These are phyloP conservation scores for Tricholoma matsutake DNA, from an alignment of 768 basidiomycete genomes.

Conservation along the genomic window DNA sequence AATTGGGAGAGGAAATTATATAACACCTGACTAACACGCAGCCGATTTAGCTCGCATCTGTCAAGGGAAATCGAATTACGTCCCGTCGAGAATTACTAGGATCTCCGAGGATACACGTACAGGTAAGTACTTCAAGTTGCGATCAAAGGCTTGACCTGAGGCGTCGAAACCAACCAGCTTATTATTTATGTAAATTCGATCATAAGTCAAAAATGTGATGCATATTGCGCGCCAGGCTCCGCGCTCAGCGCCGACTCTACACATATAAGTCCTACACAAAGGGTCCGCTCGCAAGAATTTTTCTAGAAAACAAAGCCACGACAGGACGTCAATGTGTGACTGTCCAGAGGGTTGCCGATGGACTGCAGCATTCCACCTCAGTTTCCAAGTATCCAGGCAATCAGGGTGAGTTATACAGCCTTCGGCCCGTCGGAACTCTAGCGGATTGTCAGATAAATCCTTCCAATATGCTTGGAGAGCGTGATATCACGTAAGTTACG, in stretches of 20 bases:
- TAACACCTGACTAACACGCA: background rate
- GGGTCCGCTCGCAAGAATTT: background rate
- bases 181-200: no score
- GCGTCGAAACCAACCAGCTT: no score
- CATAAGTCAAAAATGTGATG: constrained; percentile 5
- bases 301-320: background rate
- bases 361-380: background rate
- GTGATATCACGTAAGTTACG: background rate
- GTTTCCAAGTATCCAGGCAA: background rate
- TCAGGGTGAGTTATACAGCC: background rate
- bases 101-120: no score
- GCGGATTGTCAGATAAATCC: background rate
- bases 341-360: background rate
- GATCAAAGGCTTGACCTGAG: no score
- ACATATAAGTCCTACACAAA: background rate
- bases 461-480: constrained; percentile 3
- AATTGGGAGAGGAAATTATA: background rate
- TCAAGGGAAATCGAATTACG: no score
- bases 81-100: no score
- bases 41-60: background rate
- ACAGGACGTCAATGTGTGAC: background rate
- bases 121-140: no score
- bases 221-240: background rate
- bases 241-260: background rate
- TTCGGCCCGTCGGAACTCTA: background rate